These are phyloP conservation scores for Populus deltoides DNA, from an alignment of 345 rosid species.

Conservation along the genomic window DNA sequence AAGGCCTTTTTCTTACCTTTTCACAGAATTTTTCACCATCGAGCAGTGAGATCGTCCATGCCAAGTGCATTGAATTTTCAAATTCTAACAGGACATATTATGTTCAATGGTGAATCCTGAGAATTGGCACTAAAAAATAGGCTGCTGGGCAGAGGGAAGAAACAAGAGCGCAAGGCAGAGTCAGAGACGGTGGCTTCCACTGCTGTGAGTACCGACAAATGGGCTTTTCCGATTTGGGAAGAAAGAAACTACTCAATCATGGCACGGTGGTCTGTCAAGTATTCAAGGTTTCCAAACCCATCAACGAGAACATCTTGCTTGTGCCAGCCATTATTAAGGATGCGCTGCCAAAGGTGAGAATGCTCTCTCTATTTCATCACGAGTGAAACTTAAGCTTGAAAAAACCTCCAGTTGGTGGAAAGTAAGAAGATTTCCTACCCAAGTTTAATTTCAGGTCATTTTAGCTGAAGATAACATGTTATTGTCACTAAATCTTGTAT, in stretches of 20 bases:
- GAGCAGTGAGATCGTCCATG: background rate
- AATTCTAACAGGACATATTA: slow-evolving; percentile 57
- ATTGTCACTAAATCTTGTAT: background rate
- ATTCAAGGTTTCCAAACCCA: slow-evolving; percentile 78
- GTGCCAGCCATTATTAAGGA: slow-evolving; percentile 64
- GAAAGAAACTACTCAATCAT: slow-evolving; percentile 55
- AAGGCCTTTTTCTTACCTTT: too few species aligned
- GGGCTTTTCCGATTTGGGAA: slow-evolving; percentile 69
- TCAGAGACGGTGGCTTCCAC: slow-evolving; percentile 96
- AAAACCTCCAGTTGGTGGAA: background rate
- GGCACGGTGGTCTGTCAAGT: slow-evolving; percentile 74
- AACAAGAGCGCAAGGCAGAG: slow-evolving; percentile 59
- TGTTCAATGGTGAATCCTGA: slow-evolving; percentile 85
- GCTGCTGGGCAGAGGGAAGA: slow-evolving; percentile 77
- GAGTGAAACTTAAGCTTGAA: background rate
- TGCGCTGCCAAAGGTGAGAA: slow-evolving; percentile 70
- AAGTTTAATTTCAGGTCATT: too few species aligned
- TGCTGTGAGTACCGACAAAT: slow-evolving; percentile 69
- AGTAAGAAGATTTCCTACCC: background rate
- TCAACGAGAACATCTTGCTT: slow-evolving; percentile 68
- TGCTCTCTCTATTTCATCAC: background rate
- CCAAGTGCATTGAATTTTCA: background rate
- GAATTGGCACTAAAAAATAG: slow-evolving; percentile 82
- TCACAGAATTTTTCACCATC: too few species aligned
- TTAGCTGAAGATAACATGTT: background rate